Base-by-base conservation (phyloP, 495 filamentous ascomycete species). In the Cercophora scortea region DNA sequence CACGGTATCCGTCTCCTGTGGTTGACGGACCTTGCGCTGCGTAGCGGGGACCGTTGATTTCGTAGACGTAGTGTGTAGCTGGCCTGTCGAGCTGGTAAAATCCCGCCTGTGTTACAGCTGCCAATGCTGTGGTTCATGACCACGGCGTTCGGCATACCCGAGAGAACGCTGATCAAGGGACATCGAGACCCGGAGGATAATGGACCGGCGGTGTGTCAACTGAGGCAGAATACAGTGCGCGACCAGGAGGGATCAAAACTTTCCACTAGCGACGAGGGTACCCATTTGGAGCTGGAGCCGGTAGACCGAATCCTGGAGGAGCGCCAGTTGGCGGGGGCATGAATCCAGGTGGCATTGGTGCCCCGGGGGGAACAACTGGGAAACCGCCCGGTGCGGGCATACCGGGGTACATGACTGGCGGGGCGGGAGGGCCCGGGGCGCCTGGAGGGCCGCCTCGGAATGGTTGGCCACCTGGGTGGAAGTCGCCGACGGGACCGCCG, bases 401-500 rank as follows among this genome's bases (percentile, higher is more conserved):
- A 32, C 61, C 61, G 4, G 60, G 59, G 17, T 53, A 64, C 46
- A 66, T 62, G 10, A 56, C 50, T 6, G 59, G 59, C 12, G 51
- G 50, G 18, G 53, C 15, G n/a, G 50, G 44, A 46, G 50, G 18
- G 11, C 36, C 50, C 4, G 50, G 50, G 17, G 55, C 46, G 7
- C 54, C 52, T 6, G 58, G 58, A 12, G 54, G 60, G 6, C 53
- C 51, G 16, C 52, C 54, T 17, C 52, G 56, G 49, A 59, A 62
- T n/a, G 49, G 47, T 10, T 55, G 15, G 51, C 61, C 54, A 36
- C 66, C 62, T 11, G 61, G 79, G 69, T 60, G 70, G 64, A 88
- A 90, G 38, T 82, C 77, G 56, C 54, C 57, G 25, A 85, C 82
- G 8, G 88, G 88, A 9, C 86, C 86, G 13, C 86, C 85, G 60